These are phyloP conservation scores for Xylariaceae sp. DNA, from an alignment of 2,329 filamentous ascomycete species.

Conservation along the genomic window DNA sequence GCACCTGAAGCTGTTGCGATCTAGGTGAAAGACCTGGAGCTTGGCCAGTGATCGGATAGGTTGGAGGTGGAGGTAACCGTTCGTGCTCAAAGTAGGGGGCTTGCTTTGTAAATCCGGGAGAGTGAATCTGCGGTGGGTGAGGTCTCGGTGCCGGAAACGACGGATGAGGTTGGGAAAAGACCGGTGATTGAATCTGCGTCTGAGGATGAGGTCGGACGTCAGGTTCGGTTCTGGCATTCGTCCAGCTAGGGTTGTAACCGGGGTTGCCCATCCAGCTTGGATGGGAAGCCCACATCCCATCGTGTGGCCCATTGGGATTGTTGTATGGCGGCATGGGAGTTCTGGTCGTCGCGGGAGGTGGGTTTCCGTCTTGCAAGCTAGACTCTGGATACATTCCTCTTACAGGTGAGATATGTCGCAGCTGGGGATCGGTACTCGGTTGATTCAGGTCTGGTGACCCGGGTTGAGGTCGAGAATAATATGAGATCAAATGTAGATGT, in stretches of 20 bases:
- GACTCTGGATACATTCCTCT: slow-evolving; percentile 98
- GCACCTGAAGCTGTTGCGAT: slow-evolving; percentile 41
- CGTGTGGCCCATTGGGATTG: slow-evolving; percentile 21
- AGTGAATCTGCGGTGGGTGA: slow-evolving; percentile 10
- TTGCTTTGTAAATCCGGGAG: slow-evolving; percentile 12
- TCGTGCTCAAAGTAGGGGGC: slow-evolving; percentile 24
- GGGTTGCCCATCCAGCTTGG: slow-evolving; percentile 31
- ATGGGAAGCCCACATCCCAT: slow-evolving; percentile 34
- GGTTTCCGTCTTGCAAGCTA: slow-evolving; percentile 79
- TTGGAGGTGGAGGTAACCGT: slow-evolving; percentile 19
- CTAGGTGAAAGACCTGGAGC: slow-evolving; percentile 35
- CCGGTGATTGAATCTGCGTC: neutral
- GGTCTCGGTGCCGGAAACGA: neutral
- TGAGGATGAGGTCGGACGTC: neutral
- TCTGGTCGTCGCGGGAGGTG: slow-evolving; percentile 76
- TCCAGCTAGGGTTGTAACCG: slow-evolving; percentile 36
- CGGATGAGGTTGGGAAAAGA: neutral
- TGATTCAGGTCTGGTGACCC: slow-evolving; percentile 70
- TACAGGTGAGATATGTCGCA: slow-evolving; percentile 78
- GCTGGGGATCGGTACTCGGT: slow-evolving; percentile 72
- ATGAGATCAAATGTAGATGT: slow-evolving; percentile 95
- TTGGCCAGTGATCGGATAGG: slow-evolving; percentile 30
- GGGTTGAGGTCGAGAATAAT: slow-evolving; percentile 80
- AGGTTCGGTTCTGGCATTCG: no score
- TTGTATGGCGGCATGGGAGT: slow-evolving; percentile 59